These are phyloP conservation scores for Dipodascus geniculatus DNA, from an alignment of 805 yeast species.

Conservation along the genomic window DNA sequence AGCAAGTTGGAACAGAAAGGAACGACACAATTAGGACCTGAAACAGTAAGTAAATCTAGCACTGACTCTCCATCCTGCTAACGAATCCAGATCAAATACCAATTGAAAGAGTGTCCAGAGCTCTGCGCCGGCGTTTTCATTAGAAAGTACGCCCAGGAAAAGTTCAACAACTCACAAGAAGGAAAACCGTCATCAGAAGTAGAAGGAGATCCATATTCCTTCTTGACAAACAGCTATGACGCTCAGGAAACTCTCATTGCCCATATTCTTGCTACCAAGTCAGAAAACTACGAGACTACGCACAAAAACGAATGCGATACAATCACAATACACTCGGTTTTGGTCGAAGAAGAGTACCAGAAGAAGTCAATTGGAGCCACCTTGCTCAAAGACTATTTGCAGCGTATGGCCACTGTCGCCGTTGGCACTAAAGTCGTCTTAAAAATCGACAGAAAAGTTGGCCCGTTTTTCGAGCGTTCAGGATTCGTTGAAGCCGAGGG, in stretches of 20 bases:
- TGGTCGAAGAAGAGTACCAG: constrained; percentile 64
- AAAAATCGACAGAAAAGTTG: constrained; percentile 55
- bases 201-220: constrained; percentile 21
- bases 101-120: constrained; percentile 79
- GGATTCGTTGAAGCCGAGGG: constrained; percentile 59
- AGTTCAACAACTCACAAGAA: constrained; percentile 16
- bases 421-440: constrained; percentile 26
- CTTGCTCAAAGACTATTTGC: constrained; percentile 78
- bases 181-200: constrained; percentile 26
- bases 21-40: not conserved
- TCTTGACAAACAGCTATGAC: not conserved
- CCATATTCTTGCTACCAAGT: constrained; percentile 71
- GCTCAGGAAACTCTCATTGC: constrained; percentile 36
- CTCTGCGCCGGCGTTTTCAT: constrained; percentile 79
- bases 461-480: constrained; percentile 67
- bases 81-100: constrained; percentile 38
- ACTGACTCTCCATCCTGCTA: not conserved
- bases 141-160: constrained; percentile 45
- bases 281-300: constrained; percentile 34
- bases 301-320: constrained; percentile 56
- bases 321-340: constrained; percentile 76
- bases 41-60: not conserved
- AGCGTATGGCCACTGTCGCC: constrained; percentile 55
- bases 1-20: not conserved
- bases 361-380: constrained; percentile 76